These are phyloP conservation scores for Phytopythium kandeliae DNA, from an alignment of 352 stramenopile species.

Conservation along the genomic window DNA sequence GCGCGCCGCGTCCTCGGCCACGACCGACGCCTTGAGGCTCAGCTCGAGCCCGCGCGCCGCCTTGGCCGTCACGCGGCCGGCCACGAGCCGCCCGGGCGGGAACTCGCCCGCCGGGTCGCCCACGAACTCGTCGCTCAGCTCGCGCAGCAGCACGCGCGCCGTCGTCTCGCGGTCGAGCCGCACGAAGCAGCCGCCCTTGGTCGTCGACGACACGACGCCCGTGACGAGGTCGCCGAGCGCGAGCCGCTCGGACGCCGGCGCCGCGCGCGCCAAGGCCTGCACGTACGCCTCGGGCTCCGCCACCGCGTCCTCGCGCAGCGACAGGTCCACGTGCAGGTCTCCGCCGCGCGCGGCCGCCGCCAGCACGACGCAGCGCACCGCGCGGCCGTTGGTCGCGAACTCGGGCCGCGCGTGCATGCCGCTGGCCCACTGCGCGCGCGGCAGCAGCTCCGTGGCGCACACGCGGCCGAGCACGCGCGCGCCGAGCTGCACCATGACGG, in stretches of 20 bases:
- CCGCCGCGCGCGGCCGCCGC: constrained; percentile 9
- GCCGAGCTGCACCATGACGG: constrained; percentile 82
- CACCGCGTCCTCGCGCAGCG: constrained; percentile 60
- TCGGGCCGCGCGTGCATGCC: constrained; percentile 60
- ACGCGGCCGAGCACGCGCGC: constrained; percentile 73
- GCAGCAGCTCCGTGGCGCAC: constrained; percentile 73
- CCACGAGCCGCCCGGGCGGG: constrained; percentile 90
- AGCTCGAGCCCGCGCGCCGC: constrained; percentile 85
- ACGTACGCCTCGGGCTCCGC: constrained; percentile 48
- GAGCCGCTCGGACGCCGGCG: constrained; percentile 14
- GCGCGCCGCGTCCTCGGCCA: constrained; percentile 84
- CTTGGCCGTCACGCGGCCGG: constrained; percentile 91
- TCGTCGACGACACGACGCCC: constrained; percentile 90
- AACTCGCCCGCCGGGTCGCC: constrained; percentile 89
- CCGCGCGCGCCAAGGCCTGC: constrained; percentile 15
- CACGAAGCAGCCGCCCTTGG: constrained; percentile 92
- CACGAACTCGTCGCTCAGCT: constrained; percentile 95
- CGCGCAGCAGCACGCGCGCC: constrained; percentile 91
- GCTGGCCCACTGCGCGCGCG: constrained; percentile 51
- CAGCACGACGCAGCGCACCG: constrained; percentile 77
- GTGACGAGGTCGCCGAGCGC: constrained; percentile 85
- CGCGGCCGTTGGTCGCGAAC: constrained; percentile 47
- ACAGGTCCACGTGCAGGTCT: constrained; percentile 63
- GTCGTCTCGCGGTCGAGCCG: constrained; percentile 84
- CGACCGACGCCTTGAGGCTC: constrained; percentile 91